phyloP scores from a whole-genome alignment of 2,329 filamentous ascomycete species.

The Fusarium annulatum region DNA sequence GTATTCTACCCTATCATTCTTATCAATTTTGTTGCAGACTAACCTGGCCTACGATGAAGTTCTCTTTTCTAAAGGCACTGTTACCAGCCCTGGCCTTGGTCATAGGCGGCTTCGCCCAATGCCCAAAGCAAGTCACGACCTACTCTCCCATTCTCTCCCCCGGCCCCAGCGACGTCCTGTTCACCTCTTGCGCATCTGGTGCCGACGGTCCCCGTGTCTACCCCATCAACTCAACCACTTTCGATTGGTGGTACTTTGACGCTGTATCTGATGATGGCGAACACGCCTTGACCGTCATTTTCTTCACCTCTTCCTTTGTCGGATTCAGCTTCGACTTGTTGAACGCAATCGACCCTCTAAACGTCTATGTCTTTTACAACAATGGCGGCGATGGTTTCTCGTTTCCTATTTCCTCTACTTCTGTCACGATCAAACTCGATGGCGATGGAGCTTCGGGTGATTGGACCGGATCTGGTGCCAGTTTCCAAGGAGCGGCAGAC shows the following conservation, averaged over 20 bases:
- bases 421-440: not conserved
- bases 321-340: not conserved
- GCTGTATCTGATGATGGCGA: not conserved
- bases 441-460: not conserved
- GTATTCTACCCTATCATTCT: not conserved
- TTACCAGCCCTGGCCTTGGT: not conserved
- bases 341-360: not conserved
- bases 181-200: not conserved
- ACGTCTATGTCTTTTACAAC: not conserved
- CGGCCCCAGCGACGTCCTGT: not conserved
- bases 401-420: not conserved
- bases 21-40: not conserved
- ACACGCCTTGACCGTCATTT: not conserved
- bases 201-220: not conserved
- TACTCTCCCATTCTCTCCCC: not conserved
- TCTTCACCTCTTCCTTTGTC: not conserved
- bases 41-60: not conserved
- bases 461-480: not conserved
- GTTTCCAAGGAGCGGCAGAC: not conserved
- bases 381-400: not conserved
- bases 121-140: not conserved
- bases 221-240: not conserved
- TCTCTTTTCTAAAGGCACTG: not conserved
- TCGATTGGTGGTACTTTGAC: not conserved
- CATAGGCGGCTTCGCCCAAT: not conserved